phyloP scores from a whole-genome alignment of 352 stramenopile species.

The Pythium coloratum region DNA sequence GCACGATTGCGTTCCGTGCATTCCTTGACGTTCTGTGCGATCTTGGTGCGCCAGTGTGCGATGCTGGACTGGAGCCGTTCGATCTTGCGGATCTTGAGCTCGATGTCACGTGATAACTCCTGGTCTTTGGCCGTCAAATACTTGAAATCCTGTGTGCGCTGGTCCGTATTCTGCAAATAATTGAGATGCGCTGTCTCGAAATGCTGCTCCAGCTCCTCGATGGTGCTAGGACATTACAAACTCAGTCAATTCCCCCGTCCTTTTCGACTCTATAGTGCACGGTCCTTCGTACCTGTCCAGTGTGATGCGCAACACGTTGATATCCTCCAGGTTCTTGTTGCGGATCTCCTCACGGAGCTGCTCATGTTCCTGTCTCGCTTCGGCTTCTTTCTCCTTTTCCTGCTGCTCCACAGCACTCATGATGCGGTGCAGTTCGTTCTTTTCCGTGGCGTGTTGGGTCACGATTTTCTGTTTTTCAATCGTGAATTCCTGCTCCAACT shows the following conservation, averaged over 20 bases:
- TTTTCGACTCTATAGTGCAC: too few relatives aligned
- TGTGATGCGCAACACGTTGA: slow-evolving; percentile 92
- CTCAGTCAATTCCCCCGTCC: too few relatives aligned
- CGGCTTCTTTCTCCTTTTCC: slow-evolving; percentile 76
- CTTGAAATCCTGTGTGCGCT: slow-evolving; percentile 94
- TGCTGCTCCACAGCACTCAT: slow-evolving; percentile 86
- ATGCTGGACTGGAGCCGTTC: slow-evolving; percentile 90
- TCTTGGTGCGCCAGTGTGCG: slow-evolving; percentile 90
- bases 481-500: slow-evolving; percentile 85
- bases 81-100: slow-evolving; percentile 94
- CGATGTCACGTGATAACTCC: slow-evolving; percentile 91
- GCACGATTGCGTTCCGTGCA: slow-evolving; percentile 87
- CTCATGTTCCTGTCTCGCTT: slow-evolving; percentile 82
- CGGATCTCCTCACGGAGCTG: slow-evolving; percentile 92
- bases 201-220: slow-evolving; percentile 94
- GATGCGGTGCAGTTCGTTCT: slow-evolving; percentile 79
- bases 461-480: slow-evolving; percentile 82
- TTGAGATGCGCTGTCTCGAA: slow-evolving; percentile 93
- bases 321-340: slow-evolving; percentile 95
- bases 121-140: slow-evolving; percentile 92
- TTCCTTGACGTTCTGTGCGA: slow-evolving; percentile 90
- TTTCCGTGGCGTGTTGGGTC: slow-evolving; percentile 66
- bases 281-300: slow-evolving; percentile 65
- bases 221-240: slow-evolving; percentile 41
- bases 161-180: slow-evolving; percentile 93